A percentile compares a stretch with the other conserved stretches of the same genome.
Conservation (phyloP, 805 yeast species). For the Nematodospora valgi region DNA sequence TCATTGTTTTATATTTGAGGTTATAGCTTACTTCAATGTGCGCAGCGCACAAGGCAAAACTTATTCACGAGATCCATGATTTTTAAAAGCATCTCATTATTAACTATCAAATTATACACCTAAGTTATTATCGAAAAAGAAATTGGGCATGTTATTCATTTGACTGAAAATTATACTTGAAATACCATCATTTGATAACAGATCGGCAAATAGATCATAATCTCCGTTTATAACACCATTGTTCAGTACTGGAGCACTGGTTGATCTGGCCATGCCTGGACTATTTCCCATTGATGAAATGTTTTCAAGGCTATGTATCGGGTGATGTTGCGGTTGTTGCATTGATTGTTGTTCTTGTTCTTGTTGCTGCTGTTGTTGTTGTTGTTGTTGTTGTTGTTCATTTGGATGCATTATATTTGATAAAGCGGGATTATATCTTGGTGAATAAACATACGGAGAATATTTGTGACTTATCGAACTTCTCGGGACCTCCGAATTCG, state of each 20-base stretch:
- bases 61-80: too few relatives aligned
- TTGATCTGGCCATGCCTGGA: neutral
- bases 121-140: constrained; percentile 34
- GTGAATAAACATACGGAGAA: constrained; percentile 10
- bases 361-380: neutral
- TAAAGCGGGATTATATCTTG: constrained; percentile 21
- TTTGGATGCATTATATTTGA: constrained; percentile 19
- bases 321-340: neutral
- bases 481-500: too few relatives aligned
- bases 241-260: constrained; percentile 1
- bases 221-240: too few relatives aligned
- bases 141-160: constrained; percentile 32
- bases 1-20: too few relatives aligned
- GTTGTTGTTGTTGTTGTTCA: neutral
- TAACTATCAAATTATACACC: constrained; percentile 13
- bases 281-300: neutral
- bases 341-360: neutral
- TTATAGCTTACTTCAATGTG: too few relatives aligned
- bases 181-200: constrained; percentile 20
- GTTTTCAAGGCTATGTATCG: too few relatives aligned
- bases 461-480: neutral
- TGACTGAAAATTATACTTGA: constrained; percentile 21
- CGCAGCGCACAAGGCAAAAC: too few relatives aligned
- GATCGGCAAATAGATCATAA: constrained; percentile 13
- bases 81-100: neutral